Conservation (phyloP, 768 basidiomycete genomes). For the Cystobasidium ongulense region DNA sequence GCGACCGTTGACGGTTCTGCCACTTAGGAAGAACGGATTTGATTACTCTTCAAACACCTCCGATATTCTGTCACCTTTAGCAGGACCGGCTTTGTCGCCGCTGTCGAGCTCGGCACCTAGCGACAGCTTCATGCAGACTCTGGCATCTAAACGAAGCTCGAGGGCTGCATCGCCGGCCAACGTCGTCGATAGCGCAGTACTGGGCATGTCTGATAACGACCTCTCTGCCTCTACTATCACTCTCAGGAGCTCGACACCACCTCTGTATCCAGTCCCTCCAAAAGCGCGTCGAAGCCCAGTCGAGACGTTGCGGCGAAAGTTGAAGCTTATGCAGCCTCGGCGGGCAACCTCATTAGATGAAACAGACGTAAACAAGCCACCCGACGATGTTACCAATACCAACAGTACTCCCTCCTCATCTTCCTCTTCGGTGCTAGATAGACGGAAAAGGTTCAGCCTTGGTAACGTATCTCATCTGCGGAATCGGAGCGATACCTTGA, state of each 20-base stretch:
- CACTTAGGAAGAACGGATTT: not conserved
- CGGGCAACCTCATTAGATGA: not conserved
- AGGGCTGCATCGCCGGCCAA: not conserved
- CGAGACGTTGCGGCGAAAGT: not conserved
- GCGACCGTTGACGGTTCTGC: not conserved
- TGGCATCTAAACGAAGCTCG: not conserved
- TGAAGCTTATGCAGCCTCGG: constrained; percentile 3
- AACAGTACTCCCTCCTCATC: not conserved
- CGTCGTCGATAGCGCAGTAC: not conserved
- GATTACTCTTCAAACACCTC: not conserved
- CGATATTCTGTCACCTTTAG: not conserved
- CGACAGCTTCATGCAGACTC: not conserved
- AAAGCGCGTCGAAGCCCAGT: constrained; percentile 8
- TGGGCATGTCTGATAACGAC: not conserved
- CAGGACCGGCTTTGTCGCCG: not conserved
- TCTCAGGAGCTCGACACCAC: not conserved
- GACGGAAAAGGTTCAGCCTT: not conserved
- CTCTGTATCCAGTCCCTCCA: not conserved
- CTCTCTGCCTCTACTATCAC: not conserved
- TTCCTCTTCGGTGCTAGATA: not conserved
- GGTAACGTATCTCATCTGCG: not conserved
- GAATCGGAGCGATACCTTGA: not conserved
- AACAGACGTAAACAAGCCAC: not conserved
- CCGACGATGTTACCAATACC: not conserved
- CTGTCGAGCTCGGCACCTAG: not conserved